Evolutionary conservation across 1,284 basidiomycete species (phyloP), one percentile per base, ranked within the genome.

Genomic region (Porphyrellus sp.): DNA sequence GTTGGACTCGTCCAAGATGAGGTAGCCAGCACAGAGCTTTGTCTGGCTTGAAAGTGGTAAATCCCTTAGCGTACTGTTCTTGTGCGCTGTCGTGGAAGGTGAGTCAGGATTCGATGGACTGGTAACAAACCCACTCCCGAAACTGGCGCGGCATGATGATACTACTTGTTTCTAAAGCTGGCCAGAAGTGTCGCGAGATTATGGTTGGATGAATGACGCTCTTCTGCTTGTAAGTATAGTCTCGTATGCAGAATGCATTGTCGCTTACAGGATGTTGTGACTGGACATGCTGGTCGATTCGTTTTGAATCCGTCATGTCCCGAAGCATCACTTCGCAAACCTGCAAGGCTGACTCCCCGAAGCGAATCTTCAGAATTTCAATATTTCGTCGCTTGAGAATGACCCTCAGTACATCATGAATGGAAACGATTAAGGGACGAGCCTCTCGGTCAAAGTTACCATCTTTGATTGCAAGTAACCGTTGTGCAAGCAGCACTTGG

Each of bases 281-380:
- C 62, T 95, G 91, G 5, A 97, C 82, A 67, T 89, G 86, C 25
- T 82, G 81, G 67, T 98, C 89, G 47, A 87, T 90, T 35, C 92
- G 81, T 61, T 86, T 89, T 37, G 94, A 96, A 67, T 97, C 93
- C 7, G 91, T 87, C 82, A 98, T 89, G 69, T 98, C 94, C 64
- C 86, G 89, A 64, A 98, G 73, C 94, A 98, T 98, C 53, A 98
- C 93, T 67, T 98, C 94, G 75, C 93, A 96, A 1, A 93, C 88
- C 67, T 94, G 91, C 55, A 98, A 70, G 0, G 91, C 86, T 1
- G 85, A 79, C 64, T 98, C 94, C 20, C 94, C 94, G 62, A 98
- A 98, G 5, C 94, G 85, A 49, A 93, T 81, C 75, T 97, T 98
- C 55, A 98, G 73, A 46, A 95, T 89, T 69, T 97, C 93, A 53